These are phyloP conservation scores for Apium graveolens DNA, from an alignment of 129 eudicot species.

Conservation along the genomic window DNA sequence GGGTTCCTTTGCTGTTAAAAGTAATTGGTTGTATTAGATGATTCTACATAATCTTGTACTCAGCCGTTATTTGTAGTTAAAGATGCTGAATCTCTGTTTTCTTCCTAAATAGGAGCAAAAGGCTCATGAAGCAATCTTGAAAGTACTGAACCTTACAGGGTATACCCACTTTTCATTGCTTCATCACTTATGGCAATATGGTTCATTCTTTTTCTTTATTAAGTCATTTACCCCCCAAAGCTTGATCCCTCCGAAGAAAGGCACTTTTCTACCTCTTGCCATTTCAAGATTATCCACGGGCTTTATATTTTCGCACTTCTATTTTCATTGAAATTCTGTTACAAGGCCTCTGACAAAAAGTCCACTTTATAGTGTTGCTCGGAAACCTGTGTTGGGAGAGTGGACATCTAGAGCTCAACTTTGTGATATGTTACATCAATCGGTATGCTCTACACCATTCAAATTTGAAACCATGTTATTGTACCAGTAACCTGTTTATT, in stretches of 20 bases:
- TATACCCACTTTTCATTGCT: constrained; percentile 20
- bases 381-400: constrained; percentile 63
- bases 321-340: neutral
- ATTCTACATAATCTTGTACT: constrained; percentile 9
- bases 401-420: constrained; percentile 83
- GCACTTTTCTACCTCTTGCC: neutral
- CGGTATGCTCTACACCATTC: constrained; percentile 37
- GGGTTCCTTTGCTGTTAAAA: constrained; percentile 67
- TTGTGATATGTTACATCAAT: constrained; percentile 61
- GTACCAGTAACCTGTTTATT: neutral
- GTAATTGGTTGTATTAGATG: constrained; percentile 27
- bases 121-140: constrained; percentile 93
- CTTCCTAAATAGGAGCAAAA: constrained; percentile 59
- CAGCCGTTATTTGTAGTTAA: neutral
- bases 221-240: neutral
- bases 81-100: constrained; percentile 8
- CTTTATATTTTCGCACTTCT: neutral
- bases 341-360: neutral
- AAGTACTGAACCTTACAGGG: constrained; percentile 70
- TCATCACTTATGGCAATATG: neutral
- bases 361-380: constrained; percentile 33
- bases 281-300: neutral
- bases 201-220: neutral
- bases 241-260: neutral
- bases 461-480: neutral